Percentiles rank a stretch among this genome's conserved stretches.
These are phyloP conservation scores for Coniella vitis DNA, from an alignment of 2,329 filamentous ascomycete genomes.

Conservation along the genomic window DNA sequence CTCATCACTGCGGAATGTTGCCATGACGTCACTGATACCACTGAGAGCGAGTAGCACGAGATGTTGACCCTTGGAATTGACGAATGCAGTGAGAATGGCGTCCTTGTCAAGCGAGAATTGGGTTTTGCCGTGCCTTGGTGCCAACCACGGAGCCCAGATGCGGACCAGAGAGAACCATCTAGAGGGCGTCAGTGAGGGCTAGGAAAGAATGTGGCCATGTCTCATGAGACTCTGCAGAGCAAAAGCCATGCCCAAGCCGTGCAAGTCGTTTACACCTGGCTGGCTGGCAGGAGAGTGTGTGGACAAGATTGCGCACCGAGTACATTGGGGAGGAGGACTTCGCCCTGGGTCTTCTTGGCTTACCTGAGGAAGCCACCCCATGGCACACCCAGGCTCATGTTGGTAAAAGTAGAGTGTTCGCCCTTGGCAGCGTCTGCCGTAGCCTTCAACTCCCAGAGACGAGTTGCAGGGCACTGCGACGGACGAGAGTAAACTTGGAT, in stretches of 20 bases:
- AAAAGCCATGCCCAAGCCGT: too few species aligned
- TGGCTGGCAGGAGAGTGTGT: too few species aligned
- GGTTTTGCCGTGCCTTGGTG: constrained; percentile 72
- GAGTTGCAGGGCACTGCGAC: constrained; percentile 62
- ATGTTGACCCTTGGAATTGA: constrained; percentile 64
- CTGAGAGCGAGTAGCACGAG: constrained; percentile 74
- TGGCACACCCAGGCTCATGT: constrained; percentile 56
- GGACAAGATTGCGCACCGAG: too few species aligned
- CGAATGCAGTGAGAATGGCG: constrained; percentile 70
- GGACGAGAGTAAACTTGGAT: constrained; percentile 46
- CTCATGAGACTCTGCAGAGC: too few species aligned
- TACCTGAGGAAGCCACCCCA: constrained; percentile 49
- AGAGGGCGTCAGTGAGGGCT: constrained; percentile 14
- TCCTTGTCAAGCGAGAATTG: constrained; percentile 68
- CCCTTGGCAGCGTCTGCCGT: constrained; percentile 49
- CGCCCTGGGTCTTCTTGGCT: constrained; percentile 16
- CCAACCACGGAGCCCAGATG: constrained; percentile 77
- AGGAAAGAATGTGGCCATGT: too few species aligned
- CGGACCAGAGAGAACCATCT: constrained; percentile 80
- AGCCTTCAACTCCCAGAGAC: constrained; percentile 62
- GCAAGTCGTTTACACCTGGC: too few species aligned
- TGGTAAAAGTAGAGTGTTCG: constrained; percentile 49
- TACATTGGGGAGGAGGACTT: too few species aligned
- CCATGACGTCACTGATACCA: constrained; percentile 62
- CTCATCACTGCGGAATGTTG: constrained; percentile 58